Evolutionary conservation across 2,329 filamentous ascomycete species (phyloP).

Genomic region (Hymenoscyphus salicellus): DNA sequence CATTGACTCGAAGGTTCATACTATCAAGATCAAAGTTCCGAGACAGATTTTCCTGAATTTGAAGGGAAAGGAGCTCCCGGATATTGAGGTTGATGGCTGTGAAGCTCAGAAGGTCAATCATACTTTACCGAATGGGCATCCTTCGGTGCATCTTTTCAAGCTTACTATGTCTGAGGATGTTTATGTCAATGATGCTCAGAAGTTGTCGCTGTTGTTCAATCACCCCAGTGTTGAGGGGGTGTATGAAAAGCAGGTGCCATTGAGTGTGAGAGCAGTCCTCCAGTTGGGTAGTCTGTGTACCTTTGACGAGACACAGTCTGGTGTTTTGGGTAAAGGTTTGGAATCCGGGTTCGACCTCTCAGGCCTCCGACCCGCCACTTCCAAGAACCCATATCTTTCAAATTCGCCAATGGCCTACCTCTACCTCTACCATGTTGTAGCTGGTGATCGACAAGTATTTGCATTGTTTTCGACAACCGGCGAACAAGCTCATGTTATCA

Average conservation of each 20-base stretch:
- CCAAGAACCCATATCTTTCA: constrained; percentile 72
- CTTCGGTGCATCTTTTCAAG: constrained; percentile 91
- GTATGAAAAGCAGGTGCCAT: constrained; percentile 88
- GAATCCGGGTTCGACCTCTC: constrained; percentile 90
- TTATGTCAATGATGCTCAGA: constrained; percentile 80
- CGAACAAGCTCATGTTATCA: constrained; percentile 77
- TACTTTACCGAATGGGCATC: constrained; percentile 90
- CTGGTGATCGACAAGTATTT: constrained; percentile 89
- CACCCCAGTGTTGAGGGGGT: constrained; percentile 95
- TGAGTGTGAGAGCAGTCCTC: constrained; percentile 82
- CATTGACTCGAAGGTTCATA: constrained; percentile 89
- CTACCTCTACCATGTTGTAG: constrained; percentile 87
- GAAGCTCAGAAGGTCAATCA: constrained; percentile 90
- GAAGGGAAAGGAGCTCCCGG: constrained; percentile 80
- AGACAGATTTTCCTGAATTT: constrained; percentile 89
- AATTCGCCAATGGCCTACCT: constrained; percentile 75
- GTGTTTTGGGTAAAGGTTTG: constrained; percentile 86
- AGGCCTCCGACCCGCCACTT: constrained; percentile 64
- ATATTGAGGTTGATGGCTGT: constrained; percentile 82
- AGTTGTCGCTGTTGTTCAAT: constrained; percentile 79
- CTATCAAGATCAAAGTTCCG: constrained; percentile 82
- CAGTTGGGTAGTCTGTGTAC: constrained; percentile 88
- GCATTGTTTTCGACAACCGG: constrained; percentile 84
- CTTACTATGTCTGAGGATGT: constrained; percentile 84
- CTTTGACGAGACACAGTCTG: constrained; percentile 85